Conservation (phyloP, 2,329 filamentous ascomycete species). For the Fusarium miscanthi region DNA sequence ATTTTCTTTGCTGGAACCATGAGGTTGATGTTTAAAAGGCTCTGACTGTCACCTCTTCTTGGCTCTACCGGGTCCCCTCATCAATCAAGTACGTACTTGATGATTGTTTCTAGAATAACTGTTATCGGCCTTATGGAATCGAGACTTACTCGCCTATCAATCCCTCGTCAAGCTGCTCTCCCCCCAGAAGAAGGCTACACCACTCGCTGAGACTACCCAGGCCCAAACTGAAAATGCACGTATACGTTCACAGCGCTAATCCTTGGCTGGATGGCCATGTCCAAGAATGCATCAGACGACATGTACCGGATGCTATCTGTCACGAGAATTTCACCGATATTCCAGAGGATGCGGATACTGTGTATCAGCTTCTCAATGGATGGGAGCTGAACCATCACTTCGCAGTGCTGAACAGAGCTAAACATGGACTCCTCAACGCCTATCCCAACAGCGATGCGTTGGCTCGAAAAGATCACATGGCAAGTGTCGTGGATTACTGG, state of each 20-base stretch:
- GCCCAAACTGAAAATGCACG: constrained; percentile 25
- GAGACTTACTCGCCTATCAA: background rate
- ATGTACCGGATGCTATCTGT: constrained; percentile 46
- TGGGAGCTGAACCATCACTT: constrained; percentile 52
- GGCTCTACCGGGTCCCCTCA: background rate
- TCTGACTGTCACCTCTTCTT: background rate
- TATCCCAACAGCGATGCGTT: constrained; percentile 55
- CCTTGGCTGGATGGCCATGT: constrained; percentile 51
- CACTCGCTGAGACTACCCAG: background rate
- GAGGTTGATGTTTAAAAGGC: constrained; percentile 9
- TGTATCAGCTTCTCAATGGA: constrained; percentile 52
- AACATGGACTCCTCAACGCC: constrained; percentile 50
- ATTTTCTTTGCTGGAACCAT: background rate
- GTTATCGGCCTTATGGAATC: constrained; percentile 15
- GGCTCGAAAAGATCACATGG: constrained; percentile 52
- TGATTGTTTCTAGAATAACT: background rate
- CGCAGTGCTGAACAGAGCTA: constrained; percentile 45
- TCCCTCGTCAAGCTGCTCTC: constrained; percentile 30
- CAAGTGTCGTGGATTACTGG: constrained; percentile 52
- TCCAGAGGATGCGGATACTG: constrained; percentile 34
- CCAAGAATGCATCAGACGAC: constrained; percentile 44
- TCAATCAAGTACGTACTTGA: constrained; percentile 4
- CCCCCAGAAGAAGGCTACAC: constrained; percentile 32
- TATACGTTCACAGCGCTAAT: constrained; percentile 36
- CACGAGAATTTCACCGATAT: constrained; percentile 46